Conservation (phyloP, 495 filamentous ascomycete genomes). For the Talaromyces borbonicus region DNA sequence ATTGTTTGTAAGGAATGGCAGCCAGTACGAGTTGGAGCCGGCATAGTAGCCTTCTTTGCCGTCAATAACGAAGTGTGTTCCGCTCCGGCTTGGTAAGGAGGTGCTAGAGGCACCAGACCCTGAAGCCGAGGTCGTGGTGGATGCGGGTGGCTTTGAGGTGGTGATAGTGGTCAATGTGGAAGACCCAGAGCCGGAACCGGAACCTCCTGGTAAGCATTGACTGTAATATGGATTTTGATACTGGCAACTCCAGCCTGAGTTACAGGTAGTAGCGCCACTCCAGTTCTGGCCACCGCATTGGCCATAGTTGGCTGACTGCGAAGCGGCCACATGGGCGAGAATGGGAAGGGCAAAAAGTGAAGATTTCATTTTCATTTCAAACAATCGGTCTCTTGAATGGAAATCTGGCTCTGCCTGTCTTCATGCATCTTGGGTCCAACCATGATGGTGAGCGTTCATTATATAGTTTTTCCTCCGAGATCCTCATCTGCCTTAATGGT, state of each 20-base stretch:
- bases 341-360: constrained; percentile 2
- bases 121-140: not conserved
- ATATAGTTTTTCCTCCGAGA: no score
- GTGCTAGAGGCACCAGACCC: not conserved
- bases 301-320: constrained; percentile 20
- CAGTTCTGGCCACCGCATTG: constrained; percentile 27
- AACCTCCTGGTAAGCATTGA: constrained; percentile 20
- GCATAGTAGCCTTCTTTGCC: constrained; percentile 34
- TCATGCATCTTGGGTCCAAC: no score
- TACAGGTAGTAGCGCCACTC: constrained; percentile 19
- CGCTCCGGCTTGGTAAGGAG: constrained; percentile 2
- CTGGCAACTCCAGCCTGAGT: constrained; percentile 21
- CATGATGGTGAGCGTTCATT: no score
- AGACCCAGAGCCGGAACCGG: not conserved
- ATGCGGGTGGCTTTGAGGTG: not conserved
- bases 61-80: constrained; percentile 12
- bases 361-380: constrained; percentile 1
- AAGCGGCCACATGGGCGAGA: constrained; percentile 15
- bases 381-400: not conserved
- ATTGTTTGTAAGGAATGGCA: constrained; percentile 49
- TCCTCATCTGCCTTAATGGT: no score
- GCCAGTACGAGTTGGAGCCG: constrained; percentile 62
- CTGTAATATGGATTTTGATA: constrained; percentile 29
- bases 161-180: not conserved
- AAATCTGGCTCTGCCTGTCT: not conserved